Evolutionary conservation across 106 monocot species (phyloP), one percentile per base, ranked within the genome.

Genomic region (Ottelia alismoides): DNA sequence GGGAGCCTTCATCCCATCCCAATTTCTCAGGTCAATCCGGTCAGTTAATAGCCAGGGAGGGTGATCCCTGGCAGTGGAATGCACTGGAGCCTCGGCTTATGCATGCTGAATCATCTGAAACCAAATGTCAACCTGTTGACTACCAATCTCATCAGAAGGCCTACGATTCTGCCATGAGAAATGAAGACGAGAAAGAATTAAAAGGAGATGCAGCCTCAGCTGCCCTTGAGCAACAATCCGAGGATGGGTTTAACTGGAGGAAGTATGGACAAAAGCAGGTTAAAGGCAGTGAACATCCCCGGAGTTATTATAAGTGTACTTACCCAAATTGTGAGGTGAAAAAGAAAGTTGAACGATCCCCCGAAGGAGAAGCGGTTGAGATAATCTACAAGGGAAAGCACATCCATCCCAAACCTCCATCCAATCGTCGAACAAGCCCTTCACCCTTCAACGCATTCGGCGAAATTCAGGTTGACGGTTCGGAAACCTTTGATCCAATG

Each of bases 191-290:
- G n/a, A n/a, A n/a, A n/a, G n/a, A n/a, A n/a, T n/a, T 45, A 25
- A 78, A 69, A 63, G 81, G 53, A 43, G 81, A 92, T 2, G 30
- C 49, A 17, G 70, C 69, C 22, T 83, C 76, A 1, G 31, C 23
- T 0, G 43, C 63, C 32, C 47, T 66, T 49, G 56, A 61, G 19
- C 58, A 64, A 27, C 80, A 65, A 27, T 70, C 80, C 22, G 77
- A 87, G 32, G 96, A 83, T 68, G 82, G 90, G 18, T 98, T 75
- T 55, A 98, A 79, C 49, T 98, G 96, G 96, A 76, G 96, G 48
- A 98, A 90, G 44, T 98, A 98, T 60, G 96, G 96, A 30, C 89
- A 90, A 25, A 98, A 98, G 51, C 82, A 85, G 31, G 96, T 98
- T 18, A 98, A 98, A 62, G 76, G 78, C 10, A 85, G 89, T 44